Conservation (phyloP, 208 protist genomes). For the Blastocrithidia nonstop region DNA sequence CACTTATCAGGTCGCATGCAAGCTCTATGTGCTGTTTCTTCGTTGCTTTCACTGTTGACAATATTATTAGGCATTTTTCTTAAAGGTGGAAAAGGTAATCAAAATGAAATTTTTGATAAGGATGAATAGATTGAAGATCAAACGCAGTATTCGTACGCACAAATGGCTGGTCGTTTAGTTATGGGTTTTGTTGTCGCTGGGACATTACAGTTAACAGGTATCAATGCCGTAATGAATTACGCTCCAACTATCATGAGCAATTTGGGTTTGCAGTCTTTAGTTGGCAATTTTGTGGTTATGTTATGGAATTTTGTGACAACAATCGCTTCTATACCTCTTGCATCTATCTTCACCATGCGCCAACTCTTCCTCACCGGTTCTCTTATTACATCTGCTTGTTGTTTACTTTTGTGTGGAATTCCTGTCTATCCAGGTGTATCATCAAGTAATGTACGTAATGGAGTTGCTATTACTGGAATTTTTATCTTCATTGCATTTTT, state of each 20-base stretch:
- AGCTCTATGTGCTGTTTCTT: constrained; percentile 42
- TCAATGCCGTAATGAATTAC: constrained; percentile 83
- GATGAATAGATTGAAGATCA: constrained; percentile 3
- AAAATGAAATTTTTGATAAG: constrained; percentile 6
- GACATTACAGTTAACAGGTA: constrained; percentile 70
- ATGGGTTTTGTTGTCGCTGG: constrained; percentile 38
- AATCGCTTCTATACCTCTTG: constrained; percentile 50
- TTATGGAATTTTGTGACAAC: constrained; percentile 78
- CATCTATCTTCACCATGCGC: constrained; percentile 48
- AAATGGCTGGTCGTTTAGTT: constrained; percentile 26
- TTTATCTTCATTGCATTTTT: constrained; percentile 61
- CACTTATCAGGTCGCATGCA: constrained; percentile 44
- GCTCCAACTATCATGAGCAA: constrained; percentile 59
- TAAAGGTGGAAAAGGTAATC: not conserved
- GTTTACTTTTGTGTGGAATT: constrained; percentile 62
- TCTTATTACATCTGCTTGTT: constrained; percentile 33
- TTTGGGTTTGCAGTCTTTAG: constrained; percentile 38
- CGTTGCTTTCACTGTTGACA: constrained; percentile 29
- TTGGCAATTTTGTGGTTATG: constrained; percentile 76
- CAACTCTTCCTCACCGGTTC: constrained; percentile 51
- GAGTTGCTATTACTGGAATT: constrained; percentile 60
- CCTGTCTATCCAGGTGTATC: constrained; percentile 68
- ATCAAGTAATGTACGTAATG: constrained; percentile 22
- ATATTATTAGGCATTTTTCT: constrained; percentile 18
- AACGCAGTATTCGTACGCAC: constrained; percentile 28